These are phyloP conservation scores for Chamaenerion angustifolium DNA, from an alignment of 345 rosid species.

Conservation along the genomic window DNA sequence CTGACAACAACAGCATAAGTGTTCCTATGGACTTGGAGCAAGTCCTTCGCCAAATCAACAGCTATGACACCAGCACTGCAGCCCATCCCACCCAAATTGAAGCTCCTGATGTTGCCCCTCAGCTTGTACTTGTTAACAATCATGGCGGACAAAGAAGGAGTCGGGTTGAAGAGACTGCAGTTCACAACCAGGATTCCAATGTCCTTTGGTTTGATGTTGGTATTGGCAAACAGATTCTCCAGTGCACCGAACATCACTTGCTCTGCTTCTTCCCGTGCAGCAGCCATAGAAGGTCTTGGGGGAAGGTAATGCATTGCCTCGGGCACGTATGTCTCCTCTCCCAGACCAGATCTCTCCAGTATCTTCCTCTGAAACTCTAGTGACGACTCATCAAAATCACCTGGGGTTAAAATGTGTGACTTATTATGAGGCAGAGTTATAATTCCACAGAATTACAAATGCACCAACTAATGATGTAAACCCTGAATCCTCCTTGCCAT, in stretches of 20 bases:
- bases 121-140: slow-evolving; percentile 71
- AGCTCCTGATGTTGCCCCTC: slow-evolving; percentile 62
- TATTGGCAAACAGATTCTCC: slow-evolving; percentile 54
- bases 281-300: slow-evolving; percentile 68
- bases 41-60: slow-evolving; percentile 64
- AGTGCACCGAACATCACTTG: slow-evolving; percentile 89
- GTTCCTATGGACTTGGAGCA: slow-evolving; percentile 82
- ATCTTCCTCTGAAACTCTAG: slow-evolving; percentile 79
- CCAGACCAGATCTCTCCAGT: slow-evolving; percentile 71
- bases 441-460: too few relatives aligned
- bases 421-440: too few relatives aligned
- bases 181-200: slow-evolving; percentile 78
- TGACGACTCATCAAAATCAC: slow-evolving; percentile 60
- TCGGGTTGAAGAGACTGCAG: slow-evolving; percentile 52
- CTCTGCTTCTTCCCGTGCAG: slow-evolving; percentile 81
- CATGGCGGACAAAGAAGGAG: slow-evolving; percentile 87
- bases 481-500: too few relatives aligned
- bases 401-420: slow-evolving; percentile 1
- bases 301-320: slow-evolving; percentile 67
- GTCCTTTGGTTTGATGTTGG: slow-evolving; percentile 62
- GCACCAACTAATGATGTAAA: too few relatives aligned
- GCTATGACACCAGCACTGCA: slow-evolving; percentile 90
- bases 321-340: slow-evolving; percentile 84
- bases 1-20: slow-evolving; percentile 81
- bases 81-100: slow-evolving; percentile 83